Base-by-base conservation (phyloP, 192 early-diverging fungal genomes). In the Globomyces pollinis-pini region DNA sequence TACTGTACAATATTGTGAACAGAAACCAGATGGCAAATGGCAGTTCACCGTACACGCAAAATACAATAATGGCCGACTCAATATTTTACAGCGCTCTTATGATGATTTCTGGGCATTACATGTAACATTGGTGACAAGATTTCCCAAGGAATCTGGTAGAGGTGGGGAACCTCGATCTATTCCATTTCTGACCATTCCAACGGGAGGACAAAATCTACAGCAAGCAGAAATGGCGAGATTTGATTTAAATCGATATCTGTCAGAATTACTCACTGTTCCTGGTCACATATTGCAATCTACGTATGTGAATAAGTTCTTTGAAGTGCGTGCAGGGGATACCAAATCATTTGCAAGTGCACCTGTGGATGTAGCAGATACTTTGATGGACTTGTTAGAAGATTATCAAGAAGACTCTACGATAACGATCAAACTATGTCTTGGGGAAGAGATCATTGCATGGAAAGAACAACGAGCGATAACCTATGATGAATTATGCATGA, bases 1-100 rank as follows among this genome's bases (percentile, higher is more conserved):
- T 26, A 47, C 44, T 47, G 44, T 47, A 6, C 50, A 51, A 51
- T 33, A 51, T n/a, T 30, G 28, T 7, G 50, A 51, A 18, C 50
- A 51, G 30, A 24, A 24, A 20, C 21, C 13, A 1, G 50, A 51
- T 16, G 26, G 26, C 16, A 30, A 67, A 26, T 64, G 49, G 32
- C 31, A 41, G 12, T 76, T 56, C 50, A 61, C 67, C n/a, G 33
- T 72, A 39, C 59, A 68, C 30, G 35, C 66, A 16, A 33, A 62
- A 38, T 45, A 42, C n/a, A 34, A 21, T n/a, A 49, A 60, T 49
- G 34, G 28, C 28, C 33, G 24, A 20, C 16, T 31, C 9, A 45
- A 45, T 15, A 49, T 60, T 38, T 49, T 60, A 7, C n/a, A 35
- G 11, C 26, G 59, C 30, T 54, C 50, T 33, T 60, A 44, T 34